Percentiles rank a stretch among this genome's conserved stretches.
Conservation (phyloP, 2,329 filamentous ascomycete species). For the Plenodomus lindquistii region DNA sequence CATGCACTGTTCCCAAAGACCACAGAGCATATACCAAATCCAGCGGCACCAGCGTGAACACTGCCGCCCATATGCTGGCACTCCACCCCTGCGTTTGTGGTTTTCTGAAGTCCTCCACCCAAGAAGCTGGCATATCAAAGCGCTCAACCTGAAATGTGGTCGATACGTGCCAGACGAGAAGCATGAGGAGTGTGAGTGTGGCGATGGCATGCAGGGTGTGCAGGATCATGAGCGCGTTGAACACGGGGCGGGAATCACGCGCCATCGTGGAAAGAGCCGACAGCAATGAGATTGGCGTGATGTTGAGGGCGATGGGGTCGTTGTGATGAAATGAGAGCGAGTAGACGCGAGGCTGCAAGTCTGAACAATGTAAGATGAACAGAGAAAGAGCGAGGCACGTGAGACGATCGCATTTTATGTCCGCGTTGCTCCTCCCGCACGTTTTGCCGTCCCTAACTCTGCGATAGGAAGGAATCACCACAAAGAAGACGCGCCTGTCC, state of each 20-base stretch:
- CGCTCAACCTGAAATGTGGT: constrained; percentile 15
- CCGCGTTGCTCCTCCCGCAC: too few species aligned
- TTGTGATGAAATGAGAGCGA: background rate
- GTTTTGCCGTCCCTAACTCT: too few species aligned
- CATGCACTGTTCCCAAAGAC: constrained; percentile 17
- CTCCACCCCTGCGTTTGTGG: constrained; percentile 10
- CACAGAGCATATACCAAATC: constrained; percentile 15
- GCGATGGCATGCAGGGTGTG: constrained; percentile 12
- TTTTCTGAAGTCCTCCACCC: constrained; percentile 8
- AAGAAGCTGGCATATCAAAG: constrained; percentile 22
- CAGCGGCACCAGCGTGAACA: constrained; percentile 10
- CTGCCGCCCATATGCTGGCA: constrained; percentile 11
- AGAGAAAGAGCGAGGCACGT: too few species aligned
- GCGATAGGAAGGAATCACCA: too few species aligned
- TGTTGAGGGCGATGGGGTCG: background rate
- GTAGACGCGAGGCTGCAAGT: background rate
- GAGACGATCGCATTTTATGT: too few species aligned
- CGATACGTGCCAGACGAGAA: constrained; percentile 27
- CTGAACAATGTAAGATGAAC: too few species aligned
- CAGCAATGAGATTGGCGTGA: background rate
- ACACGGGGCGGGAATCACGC: background rate
- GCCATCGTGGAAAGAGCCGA: background rate
- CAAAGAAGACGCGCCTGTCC: too few species aligned
- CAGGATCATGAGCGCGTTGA: constrained; percentile 4
- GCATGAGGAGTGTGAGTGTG: constrained; percentile 18